Percentiles rank a stretch among this genome's conserved stretches.
Evolutionary conservation across 2,329 filamentous ascomycete genomes (phyloP).

Genomic region (Diaporthe amygdali): DNA sequence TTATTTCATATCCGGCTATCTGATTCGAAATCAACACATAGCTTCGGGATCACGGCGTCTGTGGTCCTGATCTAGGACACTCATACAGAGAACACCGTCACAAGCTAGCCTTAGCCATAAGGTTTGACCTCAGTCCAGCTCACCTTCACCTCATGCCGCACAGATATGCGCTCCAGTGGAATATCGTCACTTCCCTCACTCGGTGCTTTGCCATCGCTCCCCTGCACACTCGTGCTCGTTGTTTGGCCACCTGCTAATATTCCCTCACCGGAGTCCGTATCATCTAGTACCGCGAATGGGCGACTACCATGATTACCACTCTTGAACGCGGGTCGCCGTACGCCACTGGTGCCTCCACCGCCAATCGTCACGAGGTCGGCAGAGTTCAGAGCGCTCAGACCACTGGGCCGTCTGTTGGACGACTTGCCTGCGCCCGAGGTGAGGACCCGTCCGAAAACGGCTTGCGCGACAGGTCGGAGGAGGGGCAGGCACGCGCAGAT

Average conservation of each 20-base stretch:
- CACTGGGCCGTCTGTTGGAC: not conserved
- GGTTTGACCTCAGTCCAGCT: conserved; percentile 1
- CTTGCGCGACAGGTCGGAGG: not conserved
- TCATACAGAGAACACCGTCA: not conserved
- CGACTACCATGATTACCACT: not conserved
- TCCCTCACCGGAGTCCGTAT: not conserved
- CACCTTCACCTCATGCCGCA: not conserved
- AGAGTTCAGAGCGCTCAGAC: not conserved
- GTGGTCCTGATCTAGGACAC: no score
- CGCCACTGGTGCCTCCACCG: not conserved
- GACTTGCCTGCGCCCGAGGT: conserved; percentile 3
- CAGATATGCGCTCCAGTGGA: not conserved
- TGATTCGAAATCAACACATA: not conserved
- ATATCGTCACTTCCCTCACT: conserved; percentile 5
- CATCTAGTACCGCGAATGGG: not conserved
- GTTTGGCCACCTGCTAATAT: not conserved
- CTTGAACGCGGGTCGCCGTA: not conserved
- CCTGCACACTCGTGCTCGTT: not conserved
- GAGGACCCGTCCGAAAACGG: not conserved
- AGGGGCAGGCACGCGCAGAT: not conserved
- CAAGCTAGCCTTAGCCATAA: not conserved
- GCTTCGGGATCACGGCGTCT: no score
- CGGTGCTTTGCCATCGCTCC: not conserved
- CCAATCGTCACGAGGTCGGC: not conserved
- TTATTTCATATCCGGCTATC: not conserved